These are phyloP conservation scores for Fraxinus latifolia DNA, from an alignment of 305 asterid genomes.

Conservation along the genomic window DNA sequence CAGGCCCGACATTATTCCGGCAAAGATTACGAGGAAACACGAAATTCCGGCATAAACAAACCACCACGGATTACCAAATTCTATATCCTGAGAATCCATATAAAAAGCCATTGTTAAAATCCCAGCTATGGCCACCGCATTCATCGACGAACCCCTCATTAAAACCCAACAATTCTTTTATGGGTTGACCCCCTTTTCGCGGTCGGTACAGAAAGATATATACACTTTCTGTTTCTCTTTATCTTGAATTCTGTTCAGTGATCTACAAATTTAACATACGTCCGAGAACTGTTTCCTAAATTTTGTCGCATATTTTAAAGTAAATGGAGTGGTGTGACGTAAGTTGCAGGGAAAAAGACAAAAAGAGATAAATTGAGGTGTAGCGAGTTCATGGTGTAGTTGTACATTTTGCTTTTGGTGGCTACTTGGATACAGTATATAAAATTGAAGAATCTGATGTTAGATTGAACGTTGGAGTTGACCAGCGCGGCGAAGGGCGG, in stretches of 20 bases:
- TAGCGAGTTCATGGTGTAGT: background rate
- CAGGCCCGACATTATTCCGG: slow-evolving; percentile 94
- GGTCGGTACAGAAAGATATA: background rate
- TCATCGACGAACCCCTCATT: slow-evolving; percentile 37
- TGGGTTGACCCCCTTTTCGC: background rate
- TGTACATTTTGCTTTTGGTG: background rate
- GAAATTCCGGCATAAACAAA: slow-evolving; percentile 86
- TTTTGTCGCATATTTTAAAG: background rate
- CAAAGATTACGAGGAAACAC: slow-evolving; percentile 84
- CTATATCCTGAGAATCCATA: slow-evolving; percentile 65
- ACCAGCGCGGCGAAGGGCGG: background rate
- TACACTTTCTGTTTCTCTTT: background rate
- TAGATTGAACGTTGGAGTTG: background rate
- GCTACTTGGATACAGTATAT: background rate
- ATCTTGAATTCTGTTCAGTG: background rate
- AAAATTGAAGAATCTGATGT: background rate
- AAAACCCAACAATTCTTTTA: background rate
- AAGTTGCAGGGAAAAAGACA: background rate
- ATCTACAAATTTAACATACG: background rate
- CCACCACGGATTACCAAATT: slow-evolving; percentile 87
- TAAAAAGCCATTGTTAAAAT: slow-evolving; percentile 42
- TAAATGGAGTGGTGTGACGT: background rate
- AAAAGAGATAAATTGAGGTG: background rate
- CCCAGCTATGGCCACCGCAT: slow-evolving; percentile 39
- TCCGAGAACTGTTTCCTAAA: background rate